Conservation (phyloP, 345 rosid species). For the Pugionium cornutum region DNA sequence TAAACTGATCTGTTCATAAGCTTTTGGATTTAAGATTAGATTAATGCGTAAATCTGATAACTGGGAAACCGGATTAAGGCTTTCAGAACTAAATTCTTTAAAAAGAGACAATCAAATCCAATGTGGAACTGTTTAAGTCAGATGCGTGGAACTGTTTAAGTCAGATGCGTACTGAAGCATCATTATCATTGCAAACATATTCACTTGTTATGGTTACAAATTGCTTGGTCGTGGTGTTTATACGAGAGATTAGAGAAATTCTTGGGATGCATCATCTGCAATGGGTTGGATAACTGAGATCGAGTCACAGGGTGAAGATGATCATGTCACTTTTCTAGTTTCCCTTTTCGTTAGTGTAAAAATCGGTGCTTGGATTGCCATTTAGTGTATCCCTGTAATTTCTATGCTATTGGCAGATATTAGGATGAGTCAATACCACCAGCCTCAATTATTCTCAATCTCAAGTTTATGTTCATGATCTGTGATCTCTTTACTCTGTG, state of each 20-base stretch:
- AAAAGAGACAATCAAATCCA: too few relatives aligned
- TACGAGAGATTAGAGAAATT: not conserved
- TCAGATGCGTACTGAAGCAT: not conserved
- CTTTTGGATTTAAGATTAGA: conserved; percentile 5
- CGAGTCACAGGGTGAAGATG: not conserved
- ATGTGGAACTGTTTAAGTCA: not conserved
- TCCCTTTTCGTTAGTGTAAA: not conserved
- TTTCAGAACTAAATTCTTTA: too few relatives aligned
- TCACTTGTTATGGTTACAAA: not conserved
- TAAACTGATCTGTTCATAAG: conserved; percentile 22
- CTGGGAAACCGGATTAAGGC: not conserved
- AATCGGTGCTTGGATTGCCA: not conserved
- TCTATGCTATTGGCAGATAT: too few relatives aligned
- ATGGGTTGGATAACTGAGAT: conserved; percentile 5
- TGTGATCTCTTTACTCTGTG: not conserved
- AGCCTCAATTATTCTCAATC: not conserved
- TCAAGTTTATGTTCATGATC: not conserved
- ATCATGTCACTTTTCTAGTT: not conserved
- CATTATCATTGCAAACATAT: conserved; percentile 19
- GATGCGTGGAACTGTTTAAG: not conserved
- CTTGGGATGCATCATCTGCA: conserved; percentile 3
- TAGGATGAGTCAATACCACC: not conserved
- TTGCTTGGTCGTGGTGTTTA: too few relatives aligned
- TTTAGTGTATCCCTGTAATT: not conserved
- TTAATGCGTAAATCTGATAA: conserved; percentile 11